A percentile compares a stretch with the other conserved stretches of the same genome.
These are phyloP conservation scores for Sporothrix brunneoviolacea DNA, from an alignment of 2,329 filamentous ascomycete species.

Conservation along the genomic window DNA sequence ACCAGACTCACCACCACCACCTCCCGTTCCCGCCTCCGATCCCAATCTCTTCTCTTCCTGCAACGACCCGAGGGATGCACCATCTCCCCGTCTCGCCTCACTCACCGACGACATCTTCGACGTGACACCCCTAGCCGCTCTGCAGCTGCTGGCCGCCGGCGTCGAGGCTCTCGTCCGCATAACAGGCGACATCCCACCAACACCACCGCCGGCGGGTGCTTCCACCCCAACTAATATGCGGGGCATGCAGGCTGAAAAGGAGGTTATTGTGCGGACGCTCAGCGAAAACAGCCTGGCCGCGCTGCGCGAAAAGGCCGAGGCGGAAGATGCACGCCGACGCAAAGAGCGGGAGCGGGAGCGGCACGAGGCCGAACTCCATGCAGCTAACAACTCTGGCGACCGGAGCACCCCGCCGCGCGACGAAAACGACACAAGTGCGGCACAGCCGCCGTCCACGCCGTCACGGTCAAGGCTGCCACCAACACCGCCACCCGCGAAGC, in stretches of 20 bases:
- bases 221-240: slow-evolving; percentile 56
- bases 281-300: slow-evolving; percentile 47
- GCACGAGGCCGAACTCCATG: background rate
- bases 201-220: slow-evolving; percentile 60
- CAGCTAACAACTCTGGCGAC: background rate
- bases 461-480: slow-evolving; percentile 11
- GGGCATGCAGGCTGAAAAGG: slow-evolving; percentile 56
- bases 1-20: slow-evolving; percentile 29
- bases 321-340: slow-evolving; percentile 21
- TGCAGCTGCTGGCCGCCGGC: slow-evolving; percentile 69
- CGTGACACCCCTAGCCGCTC: slow-evolving; percentile 64
- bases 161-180: slow-evolving; percentile 64
- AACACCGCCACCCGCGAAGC: slow-evolving; percentile 17
- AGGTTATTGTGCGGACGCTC: slow-evolving; percentile 50
- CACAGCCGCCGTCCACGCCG: background rate
- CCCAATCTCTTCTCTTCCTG: slow-evolving; percentile 23
- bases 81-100: slow-evolving; percentile 20
- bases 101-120: slow-evolving; percentile 60
- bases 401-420: slow-evolving; percentile 13
- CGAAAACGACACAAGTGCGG: slow-evolving; percentile 2
- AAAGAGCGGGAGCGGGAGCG: background rate
- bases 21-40: slow-evolving; percentile 37
- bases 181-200: slow-evolving; percentile 74
- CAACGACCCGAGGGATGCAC: slow-evolving; percentile 2
- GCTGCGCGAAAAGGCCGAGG: slow-evolving; percentile 37